A percentile compares a stretch with the other conserved stretches of the same genome.
These are phyloP conservation scores for Blastobotrys buckinghamii DNA, from an alignment of 1,139 yeast genomes.

Conservation along the genomic window DNA sequence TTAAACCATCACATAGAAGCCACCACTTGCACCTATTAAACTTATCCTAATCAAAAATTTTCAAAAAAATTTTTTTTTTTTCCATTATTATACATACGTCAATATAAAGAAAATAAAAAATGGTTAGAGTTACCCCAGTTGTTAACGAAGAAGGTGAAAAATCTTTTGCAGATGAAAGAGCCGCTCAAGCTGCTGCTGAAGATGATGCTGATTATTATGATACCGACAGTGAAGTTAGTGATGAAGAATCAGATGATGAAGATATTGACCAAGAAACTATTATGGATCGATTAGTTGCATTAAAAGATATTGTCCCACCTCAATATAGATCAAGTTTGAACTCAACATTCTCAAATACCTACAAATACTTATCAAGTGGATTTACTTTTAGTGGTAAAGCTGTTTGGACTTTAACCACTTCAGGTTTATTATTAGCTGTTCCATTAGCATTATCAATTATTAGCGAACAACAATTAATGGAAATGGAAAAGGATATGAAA, in stretches of 20 bases:
- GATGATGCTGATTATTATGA: slow-evolving; percentile 32
- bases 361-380: slow-evolving; percentile 35
- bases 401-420: slow-evolving; percentile 81
- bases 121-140: slow-evolving; percentile 73
- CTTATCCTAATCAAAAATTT: too few relatives aligned
- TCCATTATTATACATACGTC: neutral
- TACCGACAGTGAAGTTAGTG: slow-evolving; percentile 37
- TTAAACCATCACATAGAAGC: too few relatives aligned
- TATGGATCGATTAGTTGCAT: slow-evolving; percentile 80
- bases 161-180: slow-evolving; percentile 38
- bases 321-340: slow-evolving; percentile 57
- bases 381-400: slow-evolving; percentile 61
- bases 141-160: slow-evolving; percentile 35
- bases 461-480: slow-evolving; percentile 88
- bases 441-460: slow-evolving; percentile 86
- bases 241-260: slow-evolving; percentile 63
- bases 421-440: slow-evolving; percentile 82
- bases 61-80: slow-evolving; percentile 1
- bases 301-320: slow-evolving; percentile 89
- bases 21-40: too few relatives aligned
- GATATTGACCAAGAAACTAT: slow-evolving; percentile 79
- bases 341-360: slow-evolving; percentile 29
- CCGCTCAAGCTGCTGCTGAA: slow-evolving; percentile 26
- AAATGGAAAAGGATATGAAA: slow-evolving; percentile 89
- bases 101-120: slow-evolving; percentile 26